Percentiles rank a stretch among this genome's conserved stretches.
These are phyloP conservation scores for Eimeria maxima DNA, from an alignment of 169 alveolate genomes.

Conservation along the genomic window DNA sequence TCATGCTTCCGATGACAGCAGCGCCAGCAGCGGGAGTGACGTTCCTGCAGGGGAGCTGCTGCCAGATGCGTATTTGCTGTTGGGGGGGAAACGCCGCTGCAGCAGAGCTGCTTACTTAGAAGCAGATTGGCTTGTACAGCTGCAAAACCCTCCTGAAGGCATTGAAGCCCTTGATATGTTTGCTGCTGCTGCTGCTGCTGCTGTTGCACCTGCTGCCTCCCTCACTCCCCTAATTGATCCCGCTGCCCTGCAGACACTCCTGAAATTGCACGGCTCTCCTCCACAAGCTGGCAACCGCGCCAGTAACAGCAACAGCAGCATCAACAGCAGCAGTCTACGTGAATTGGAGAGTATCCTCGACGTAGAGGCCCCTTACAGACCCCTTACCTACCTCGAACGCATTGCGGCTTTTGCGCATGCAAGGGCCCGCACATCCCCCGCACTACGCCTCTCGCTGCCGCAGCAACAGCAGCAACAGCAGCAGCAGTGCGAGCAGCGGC, in stretches of 20 bases:
- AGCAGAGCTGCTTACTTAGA: neutral
- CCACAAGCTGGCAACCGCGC: neutral
- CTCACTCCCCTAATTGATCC: constrained; percentile 1
- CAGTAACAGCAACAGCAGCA: neutral
- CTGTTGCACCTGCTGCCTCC: constrained; percentile 57
- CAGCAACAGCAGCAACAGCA: constrained; percentile 76
- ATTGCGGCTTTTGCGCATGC: constrained; percentile 45
- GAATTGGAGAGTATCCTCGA: neutral
- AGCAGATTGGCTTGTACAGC: constrained; percentile 52
- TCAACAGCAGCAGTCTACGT: constrained; percentile 8
- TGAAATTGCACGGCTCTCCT: neutral
- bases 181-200: constrained; percentile 71
- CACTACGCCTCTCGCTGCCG: constrained; percentile 54
- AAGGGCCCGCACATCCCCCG: constrained; percentile 36
- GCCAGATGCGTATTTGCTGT: constrained; percentile 13
- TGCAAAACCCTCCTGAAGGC: constrained; percentile 61
- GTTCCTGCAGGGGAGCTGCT: constrained; percentile 51
- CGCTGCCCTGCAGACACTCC: neutral
- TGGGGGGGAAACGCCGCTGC: neutral
- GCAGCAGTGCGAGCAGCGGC: constrained; percentile 34
- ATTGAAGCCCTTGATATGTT: constrained; percentile 43
- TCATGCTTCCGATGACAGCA: constrained; percentile 59
- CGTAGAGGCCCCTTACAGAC: constrained; percentile 24
- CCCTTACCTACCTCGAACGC: constrained; percentile 34
- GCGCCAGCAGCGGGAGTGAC: constrained; percentile 73